Conservation (phyloP, 192 early-diverging fungal species). For the Backusella westeae region DNA sequence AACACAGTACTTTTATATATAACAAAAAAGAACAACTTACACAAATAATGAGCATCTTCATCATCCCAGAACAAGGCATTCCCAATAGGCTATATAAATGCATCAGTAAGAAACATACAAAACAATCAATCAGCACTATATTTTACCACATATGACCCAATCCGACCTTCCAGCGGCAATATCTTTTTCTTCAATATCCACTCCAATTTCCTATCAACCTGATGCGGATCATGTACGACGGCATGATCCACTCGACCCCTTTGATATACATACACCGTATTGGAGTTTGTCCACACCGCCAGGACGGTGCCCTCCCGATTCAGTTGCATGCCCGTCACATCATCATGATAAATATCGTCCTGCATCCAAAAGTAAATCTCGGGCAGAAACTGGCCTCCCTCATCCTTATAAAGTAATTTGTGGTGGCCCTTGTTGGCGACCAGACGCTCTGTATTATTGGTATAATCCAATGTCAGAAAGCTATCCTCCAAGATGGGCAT, state of each 20-base stretch:
- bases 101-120: neutral
- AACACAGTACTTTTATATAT: neutral
- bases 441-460: constrained; percentile 6
- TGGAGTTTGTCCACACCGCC: constrained; percentile 21
- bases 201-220: neutral
- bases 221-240: neutral
- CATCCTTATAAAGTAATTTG: neutral
- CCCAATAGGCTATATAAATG: neutral
- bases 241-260: constrained; percentile 14
- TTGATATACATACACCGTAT: constrained; percentile 30
- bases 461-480: constrained; percentile 23
- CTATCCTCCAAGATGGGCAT: neutral
- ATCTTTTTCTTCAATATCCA: constrained; percentile 13
- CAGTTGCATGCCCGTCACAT: constrained; percentile 11
- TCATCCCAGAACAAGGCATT: neutral
- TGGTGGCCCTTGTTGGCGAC: neutral
- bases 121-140: neutral
- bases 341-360: neutral
- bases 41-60: neutral
- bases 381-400: neutral
- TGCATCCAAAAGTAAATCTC: constrained; percentile 18
- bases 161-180: neutral
- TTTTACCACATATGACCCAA: neutral
- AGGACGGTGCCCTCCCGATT: constrained; percentile 18
- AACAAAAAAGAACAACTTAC: neutral